Conservation (phyloP, 768 basidiomycete genomes). For the Pleurotus tuber-regium region DNA sequence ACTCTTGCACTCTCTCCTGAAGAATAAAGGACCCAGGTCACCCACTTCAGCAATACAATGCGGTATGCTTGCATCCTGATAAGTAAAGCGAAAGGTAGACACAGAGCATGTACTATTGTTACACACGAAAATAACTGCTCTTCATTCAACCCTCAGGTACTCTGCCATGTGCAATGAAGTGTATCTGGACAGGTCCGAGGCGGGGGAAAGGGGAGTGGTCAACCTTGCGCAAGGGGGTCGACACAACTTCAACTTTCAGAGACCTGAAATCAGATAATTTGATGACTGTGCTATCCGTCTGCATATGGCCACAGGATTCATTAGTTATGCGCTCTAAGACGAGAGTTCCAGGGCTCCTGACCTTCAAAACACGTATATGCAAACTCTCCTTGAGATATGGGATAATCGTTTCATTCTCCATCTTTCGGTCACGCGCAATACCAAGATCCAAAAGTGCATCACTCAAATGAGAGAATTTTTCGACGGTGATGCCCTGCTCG, state of each 20-base stretch:
- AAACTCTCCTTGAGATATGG: conserved; percentile 39
- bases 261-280: not conserved
- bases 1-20: too few relatives aligned
- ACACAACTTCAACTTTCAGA: not conserved
- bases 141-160: too few relatives aligned
- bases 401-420: conserved; percentile 34
- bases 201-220: not conserved
- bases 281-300: not conserved
- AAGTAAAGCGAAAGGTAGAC: too few relatives aligned
- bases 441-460: conserved; percentile 27
- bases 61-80: too few relatives aligned
- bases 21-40: too few relatives aligned
- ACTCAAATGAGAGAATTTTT: conserved; percentile 46
- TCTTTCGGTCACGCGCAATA: conserved; percentile 25
- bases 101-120: too few relatives aligned
- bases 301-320: not conserved
- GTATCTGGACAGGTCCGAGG: not conserved
- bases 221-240: not conserved
- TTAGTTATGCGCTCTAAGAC: not conserved
- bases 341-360: conserved; percentile 16
- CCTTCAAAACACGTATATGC: conserved; percentile 42
- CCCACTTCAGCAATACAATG: too few relatives aligned
- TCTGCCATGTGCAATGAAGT: too few relatives aligned
- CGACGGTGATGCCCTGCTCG: conserved; percentile 22
- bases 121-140: too few relatives aligned